Conservation (phyloP, 176 grass and related monocot genomes). For the Bothriochloa decipiens region DNA sequence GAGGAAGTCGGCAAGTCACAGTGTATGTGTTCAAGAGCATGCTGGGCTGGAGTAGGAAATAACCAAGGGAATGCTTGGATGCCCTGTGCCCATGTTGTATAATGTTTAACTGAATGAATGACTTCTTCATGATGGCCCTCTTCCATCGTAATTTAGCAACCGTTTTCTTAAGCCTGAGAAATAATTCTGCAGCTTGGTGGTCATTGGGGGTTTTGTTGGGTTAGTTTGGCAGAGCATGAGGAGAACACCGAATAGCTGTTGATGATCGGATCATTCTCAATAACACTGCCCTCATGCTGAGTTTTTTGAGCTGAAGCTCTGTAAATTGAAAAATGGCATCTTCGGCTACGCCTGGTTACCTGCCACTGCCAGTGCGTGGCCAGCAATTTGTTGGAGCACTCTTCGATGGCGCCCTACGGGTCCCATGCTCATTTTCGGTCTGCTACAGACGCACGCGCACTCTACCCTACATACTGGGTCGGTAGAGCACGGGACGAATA, state of each 20-base stretch:
- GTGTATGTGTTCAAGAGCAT: conserved; percentile 13
- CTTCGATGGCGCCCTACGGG: neutral
- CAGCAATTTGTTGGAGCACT: neutral
- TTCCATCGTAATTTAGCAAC: neutral
- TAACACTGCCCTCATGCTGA: neutral
- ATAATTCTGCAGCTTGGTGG: neutral
- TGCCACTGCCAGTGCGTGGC: neutral
- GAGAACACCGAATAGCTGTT: neutral
- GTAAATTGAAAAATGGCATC: neutral
- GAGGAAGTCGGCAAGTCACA: neutral
- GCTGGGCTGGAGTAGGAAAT: neutral
- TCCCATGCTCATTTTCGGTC: no score
- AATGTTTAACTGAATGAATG: conserved; percentile 2
- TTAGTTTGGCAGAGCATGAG: neutral
- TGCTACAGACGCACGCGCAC: no score
- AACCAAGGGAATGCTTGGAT: conserved; percentile 21
- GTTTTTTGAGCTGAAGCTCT: neutral
- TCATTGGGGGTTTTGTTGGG: neutral
- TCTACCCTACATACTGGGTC: no score
- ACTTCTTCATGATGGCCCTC: conserved; percentile 2
- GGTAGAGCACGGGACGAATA: no score
- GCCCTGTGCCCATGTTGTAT: conserved; percentile 12
- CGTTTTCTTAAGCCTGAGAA: neutral
- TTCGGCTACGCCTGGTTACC: neutral
- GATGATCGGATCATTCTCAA: neutral